Evolutionary conservation across 164 flowering plant species (phyloP).

Genomic region (Macadamia integrifolia): DNA sequence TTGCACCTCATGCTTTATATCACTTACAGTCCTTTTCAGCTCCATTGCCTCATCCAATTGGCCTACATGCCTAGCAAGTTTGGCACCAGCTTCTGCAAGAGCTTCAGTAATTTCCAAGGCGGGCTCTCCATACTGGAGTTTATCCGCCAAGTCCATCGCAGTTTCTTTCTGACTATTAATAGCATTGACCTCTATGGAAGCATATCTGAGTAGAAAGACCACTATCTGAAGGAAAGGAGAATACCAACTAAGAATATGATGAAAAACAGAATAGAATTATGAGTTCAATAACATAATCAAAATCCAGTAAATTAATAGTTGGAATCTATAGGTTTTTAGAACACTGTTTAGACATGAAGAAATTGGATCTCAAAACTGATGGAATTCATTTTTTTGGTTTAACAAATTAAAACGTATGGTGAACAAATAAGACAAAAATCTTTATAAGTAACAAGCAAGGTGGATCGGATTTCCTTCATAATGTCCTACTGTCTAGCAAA

Average conservation of each 20-base stretch:
- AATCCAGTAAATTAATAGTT: too few species aligned
- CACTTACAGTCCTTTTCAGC: slow-evolving; percentile 84
- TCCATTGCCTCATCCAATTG: slow-evolving; percentile 66
- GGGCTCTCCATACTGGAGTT: slow-evolving; percentile 71
- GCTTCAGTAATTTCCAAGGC: slow-evolving; percentile 64
- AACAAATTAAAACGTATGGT: too few species aligned
- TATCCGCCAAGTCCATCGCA: slow-evolving; percentile 89
- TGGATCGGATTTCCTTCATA: too few species aligned
- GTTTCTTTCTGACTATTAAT: slow-evolving; percentile 75
- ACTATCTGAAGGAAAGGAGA: slow-evolving; percentile 46
- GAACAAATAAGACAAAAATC: too few species aligned
- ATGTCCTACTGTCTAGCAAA: too few species aligned
- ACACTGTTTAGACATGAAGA: too few species aligned
- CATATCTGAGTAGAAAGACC: slow-evolving; percentile 44
- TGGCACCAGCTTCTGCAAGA: slow-evolving; percentile 77
- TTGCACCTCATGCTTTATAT: slow-evolving; percentile 87
- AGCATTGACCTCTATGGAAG: slow-evolving; percentile 65
- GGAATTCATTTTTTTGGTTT: too few species aligned
- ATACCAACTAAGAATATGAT: background rate
- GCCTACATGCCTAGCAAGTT: slow-evolving; percentile 67
- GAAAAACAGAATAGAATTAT: background rate
- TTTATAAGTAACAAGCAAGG: too few species aligned
- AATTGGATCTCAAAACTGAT: too few species aligned
- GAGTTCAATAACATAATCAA: too few species aligned
- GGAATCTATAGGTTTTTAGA: too few species aligned